Evolutionary conservation across 1,139 yeast genomes (phyloP), one percentile per base, ranked within the genome.

Genomic region (Scheffersomyces quercinus): DNA sequence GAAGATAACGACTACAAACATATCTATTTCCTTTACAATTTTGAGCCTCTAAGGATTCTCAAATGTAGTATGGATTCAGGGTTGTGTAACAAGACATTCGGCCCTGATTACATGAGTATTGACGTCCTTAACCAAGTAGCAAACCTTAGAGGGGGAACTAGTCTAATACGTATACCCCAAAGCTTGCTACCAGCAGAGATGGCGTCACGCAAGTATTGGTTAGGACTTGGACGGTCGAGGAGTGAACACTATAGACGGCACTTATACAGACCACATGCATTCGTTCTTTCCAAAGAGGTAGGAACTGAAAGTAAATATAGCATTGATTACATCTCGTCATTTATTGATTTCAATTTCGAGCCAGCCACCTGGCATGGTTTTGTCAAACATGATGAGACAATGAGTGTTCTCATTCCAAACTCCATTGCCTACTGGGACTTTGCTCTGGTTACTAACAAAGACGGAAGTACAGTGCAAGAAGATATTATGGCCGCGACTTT

Each of bases 391-490:
- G 37, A 41, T 12, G 62, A 57, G 43, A 60, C 59, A 5, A 56
- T 53, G 39, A 62, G 60, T 36, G 63, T 58, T 6, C 47, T 64
- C 13, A 59, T 64, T 36, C 65, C 68, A 3, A 64, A 62, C 41
- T 65, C 66, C 5, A 53, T 64, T 6, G 54, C 63, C 6, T 44
- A 45, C 24, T 64, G 67, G 68, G 52, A 46, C 20, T 31, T 31
- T 16, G 34, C 13, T 9, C 29, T 26, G 7, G 10, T 29, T 2
- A 29, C 28, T 6, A 36, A 35, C 4, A 29, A 37, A 8, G 38
- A 31, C 4, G 33, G 15, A 13, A n/a, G 16, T 10, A 9, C 8
- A 15, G 15, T 8, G 11, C 11, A 13, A 10, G 33, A 30, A 30
- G 63, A 56, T 41, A 41, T 50, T 12, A 52, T 59, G 57, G 59